Conservation (phyloP, 352 stramenopile genomes). For the Phytopythium ostracodes region DNA sequence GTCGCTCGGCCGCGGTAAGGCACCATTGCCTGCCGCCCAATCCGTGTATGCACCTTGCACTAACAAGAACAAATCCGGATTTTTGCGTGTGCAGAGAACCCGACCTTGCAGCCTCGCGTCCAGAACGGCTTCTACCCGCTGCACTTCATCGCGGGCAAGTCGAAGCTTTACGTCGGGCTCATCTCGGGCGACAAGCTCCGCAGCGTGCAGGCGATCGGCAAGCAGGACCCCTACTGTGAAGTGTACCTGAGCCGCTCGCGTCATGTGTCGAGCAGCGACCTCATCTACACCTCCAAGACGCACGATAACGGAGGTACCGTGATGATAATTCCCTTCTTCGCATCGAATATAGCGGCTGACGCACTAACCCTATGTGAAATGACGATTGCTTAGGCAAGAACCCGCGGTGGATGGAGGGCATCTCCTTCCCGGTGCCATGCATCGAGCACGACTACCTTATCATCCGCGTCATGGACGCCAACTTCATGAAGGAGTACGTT, state of each 20-base stretch:
- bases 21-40: background rate
- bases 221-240: conserved; percentile 70
- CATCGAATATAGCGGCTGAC: background rate
- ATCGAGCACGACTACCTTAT: conserved; percentile 81
- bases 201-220: conserved; percentile 73
- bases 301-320: conserved; percentile 71
- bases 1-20: conserved; percentile 54
- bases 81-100: conserved; percentile 63
- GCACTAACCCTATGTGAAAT: background rate
- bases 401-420: conserved; percentile 65
- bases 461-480: conserved; percentile 80
- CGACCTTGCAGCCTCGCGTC: conserved; percentile 48
- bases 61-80: background rate
- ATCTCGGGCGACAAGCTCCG: conserved; percentile 70
- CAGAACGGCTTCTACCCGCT: conserved; percentile 71
- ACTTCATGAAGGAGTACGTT: conserved; percentile 68
- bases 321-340: background rate
- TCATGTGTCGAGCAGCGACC: conserved; percentile 33
- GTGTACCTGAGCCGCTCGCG: conserved; percentile 57
- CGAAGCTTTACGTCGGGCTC: conserved; percentile 65
- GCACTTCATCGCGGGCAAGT: conserved; percentile 71
- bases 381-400: conserved; percentile 48
- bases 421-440: conserved; percentile 55
- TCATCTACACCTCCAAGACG: conserved; percentile 68
- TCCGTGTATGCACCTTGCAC: background rate